Conservation (phyloP, 2,329 filamentous ascomycete species). For the Didymellaceae sp. region DNA sequence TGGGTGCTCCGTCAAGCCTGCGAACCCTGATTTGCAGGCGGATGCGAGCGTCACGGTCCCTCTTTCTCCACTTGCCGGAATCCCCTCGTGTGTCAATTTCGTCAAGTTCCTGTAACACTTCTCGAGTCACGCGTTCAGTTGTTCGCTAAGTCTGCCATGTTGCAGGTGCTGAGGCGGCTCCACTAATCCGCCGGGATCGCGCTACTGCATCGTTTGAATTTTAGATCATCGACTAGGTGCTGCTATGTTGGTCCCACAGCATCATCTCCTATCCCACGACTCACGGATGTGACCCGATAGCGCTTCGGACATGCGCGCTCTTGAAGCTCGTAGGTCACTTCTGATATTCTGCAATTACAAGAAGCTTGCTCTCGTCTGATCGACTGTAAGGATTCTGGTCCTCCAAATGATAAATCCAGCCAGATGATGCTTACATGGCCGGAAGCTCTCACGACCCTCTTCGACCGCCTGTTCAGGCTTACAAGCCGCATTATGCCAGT, state of each 20-base stretch:
- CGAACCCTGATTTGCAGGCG: conserved; percentile 7
- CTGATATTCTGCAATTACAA: no score
- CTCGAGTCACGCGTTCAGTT: conserved; percentile 2
- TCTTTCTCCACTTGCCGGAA: conserved; percentile 6
- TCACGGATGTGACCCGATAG: background rate
- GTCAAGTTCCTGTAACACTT: conserved; percentile 2
- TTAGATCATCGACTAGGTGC: background rate
- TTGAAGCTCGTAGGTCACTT: no score
- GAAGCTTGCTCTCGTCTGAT: no score
- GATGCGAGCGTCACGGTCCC: background rate
- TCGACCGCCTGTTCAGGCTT: no score
- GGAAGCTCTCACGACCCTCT: no score
- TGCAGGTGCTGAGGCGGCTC: background rate
- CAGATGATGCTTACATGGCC: no score
- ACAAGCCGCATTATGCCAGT: conserved; percentile 1
- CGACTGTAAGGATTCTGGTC: no score
- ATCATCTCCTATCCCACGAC: background rate
- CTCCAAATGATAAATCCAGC: no score
- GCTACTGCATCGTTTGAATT: background rate
- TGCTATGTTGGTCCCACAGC: conserved; percentile 6
- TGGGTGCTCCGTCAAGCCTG: background rate
- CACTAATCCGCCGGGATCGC: background rate
- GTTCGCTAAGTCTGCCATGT: conserved; percentile 2
- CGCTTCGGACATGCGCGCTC: background rate
- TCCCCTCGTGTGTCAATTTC: conserved; percentile 6